phyloP scores from a whole-genome alignment of 1,284 basidiomycete species.

The Inonotus hispidus region DNA sequence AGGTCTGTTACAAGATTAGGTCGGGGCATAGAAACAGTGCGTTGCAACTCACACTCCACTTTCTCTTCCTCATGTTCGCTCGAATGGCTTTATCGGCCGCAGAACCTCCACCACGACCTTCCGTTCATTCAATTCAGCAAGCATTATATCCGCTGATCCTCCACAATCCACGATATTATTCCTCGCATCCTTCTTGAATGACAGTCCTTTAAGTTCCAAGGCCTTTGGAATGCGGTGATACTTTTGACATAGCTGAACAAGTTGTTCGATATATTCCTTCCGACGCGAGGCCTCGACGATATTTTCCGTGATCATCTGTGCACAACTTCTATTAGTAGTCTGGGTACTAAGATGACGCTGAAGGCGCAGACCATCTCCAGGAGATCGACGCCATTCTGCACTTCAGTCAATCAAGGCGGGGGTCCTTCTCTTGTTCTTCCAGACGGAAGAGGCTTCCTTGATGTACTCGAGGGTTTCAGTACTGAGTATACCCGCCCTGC shows the following conservation, averaged over 20 bases:
- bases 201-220: not conserved
- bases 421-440: not conserved
- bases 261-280: conserved; percentile 1
- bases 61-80: not conserved
- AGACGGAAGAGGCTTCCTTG: not conserved
- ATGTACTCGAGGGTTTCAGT: not conserved
- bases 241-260: conserved; percentile 1
- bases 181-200: not conserved
- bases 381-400: not conserved
- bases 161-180: not conserved
- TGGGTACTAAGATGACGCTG: not conserved
- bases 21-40: not conserved
- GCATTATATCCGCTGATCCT: conserved; percentile 10
- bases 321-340: not conserved
- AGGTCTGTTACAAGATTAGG: not conserved
- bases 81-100: not conserved
- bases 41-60: conserved; percentile 6
- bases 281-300: conserved; percentile 6
- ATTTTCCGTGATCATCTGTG: conserved; percentile 8
- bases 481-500: not conserved
- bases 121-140: not conserved
- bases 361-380: conserved; percentile 5
- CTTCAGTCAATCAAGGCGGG: not conserved
- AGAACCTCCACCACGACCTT: conserved; percentile 10
- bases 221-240: not conserved